phyloP scores from a whole-genome alignment of 306 rosid genomes.

The Quercus variabilis region DNA sequence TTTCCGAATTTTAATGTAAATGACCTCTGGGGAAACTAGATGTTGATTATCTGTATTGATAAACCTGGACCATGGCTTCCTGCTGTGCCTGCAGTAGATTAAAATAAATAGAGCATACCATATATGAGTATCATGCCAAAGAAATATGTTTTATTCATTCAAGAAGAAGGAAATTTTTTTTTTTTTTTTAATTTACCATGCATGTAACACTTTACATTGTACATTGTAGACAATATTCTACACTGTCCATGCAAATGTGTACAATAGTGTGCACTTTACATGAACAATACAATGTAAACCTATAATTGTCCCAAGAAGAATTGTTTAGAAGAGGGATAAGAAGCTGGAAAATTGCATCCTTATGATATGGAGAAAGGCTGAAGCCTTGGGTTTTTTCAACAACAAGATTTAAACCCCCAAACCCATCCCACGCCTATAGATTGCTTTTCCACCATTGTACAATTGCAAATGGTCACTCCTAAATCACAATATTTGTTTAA shows the following conservation, averaged over 20 bases:
- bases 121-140: background rate
- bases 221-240: too few species aligned
- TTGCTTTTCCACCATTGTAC: background rate
- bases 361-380: background rate
- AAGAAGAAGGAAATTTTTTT: background rate
- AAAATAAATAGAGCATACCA: slow-evolving; percentile 12
- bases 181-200: too few species aligned
- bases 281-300: too few species aligned
- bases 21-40: slow-evolving; percentile 94
- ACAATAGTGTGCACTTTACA: background rate
- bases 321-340: background rate
- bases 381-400: background rate
- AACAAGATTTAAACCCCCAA: background rate
- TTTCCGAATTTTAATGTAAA: slow-evolving; percentile 5
- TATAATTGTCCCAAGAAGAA: background rate
- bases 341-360: background rate
- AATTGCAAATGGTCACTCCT: background rate
- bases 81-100: slow-evolving; percentile 77
- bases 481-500: background rate
- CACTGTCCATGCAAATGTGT: too few species aligned
- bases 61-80: slow-evolving; percentile 96
- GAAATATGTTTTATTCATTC: background rate
- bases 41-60: slow-evolving; percentile 93
- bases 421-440: background rate
- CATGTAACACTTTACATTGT: too few species aligned